Percentiles rank a stretch among this genome's conserved stretches.
Conservation (phyloP, 164 flowering plant genomes). For the Chloranthus sessilifolius region DNA sequence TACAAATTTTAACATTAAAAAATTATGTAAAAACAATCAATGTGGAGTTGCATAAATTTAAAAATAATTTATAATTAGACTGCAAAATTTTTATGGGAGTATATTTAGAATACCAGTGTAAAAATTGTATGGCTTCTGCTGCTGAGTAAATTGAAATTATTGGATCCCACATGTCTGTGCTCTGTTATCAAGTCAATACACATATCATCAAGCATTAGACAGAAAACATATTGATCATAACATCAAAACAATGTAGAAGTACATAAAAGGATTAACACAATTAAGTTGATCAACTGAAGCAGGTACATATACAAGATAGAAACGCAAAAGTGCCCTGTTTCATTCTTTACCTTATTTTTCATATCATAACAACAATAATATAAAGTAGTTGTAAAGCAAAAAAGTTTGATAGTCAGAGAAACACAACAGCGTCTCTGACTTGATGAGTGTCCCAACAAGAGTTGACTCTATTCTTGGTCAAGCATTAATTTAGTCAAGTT, state of each 20-base stretch:
- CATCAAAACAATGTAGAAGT: background rate
- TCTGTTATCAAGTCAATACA: constrained; percentile 48
- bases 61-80: constrained; percentile 1
- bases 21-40: background rate
- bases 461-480: too few species aligned
- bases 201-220: constrained; percentile 2
- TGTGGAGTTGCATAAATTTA: background rate
- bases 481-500: too few species aligned
- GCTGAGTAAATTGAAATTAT: constrained; percentile 90
- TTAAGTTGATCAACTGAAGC: too few species aligned
- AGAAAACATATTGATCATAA: background rate
- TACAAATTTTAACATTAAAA: background rate
- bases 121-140: constrained; percentile 99
- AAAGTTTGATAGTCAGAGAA: too few species aligned
- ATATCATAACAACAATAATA: too few species aligned
- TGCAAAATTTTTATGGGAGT: constrained; percentile 1
- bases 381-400: too few species aligned
- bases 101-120: constrained; percentile 61
- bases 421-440: too few species aligned
- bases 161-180: constrained; percentile 99
- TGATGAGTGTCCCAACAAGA: too few species aligned
- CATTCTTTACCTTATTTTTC: too few species aligned
- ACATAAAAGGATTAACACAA: background rate
- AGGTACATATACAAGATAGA: too few species aligned
- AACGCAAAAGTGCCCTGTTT: too few species aligned